Evolutionary conservation across 768 basidiomycete species (phyloP), one percentile per base, ranked within the genome.

Genomic region (Udeniomyces megalosporus): DNA sequence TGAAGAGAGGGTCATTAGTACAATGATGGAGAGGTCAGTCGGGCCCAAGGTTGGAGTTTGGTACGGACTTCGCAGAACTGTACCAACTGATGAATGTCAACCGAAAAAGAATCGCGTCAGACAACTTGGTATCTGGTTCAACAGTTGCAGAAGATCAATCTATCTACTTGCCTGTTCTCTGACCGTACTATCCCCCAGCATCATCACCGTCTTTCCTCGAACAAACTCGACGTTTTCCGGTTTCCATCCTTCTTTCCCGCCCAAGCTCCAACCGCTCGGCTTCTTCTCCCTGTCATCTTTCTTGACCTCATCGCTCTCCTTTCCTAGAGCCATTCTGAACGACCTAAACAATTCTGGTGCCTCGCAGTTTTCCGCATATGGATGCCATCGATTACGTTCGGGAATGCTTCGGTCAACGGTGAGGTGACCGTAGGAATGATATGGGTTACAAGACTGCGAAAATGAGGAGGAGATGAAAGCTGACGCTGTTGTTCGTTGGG

Each of bases 21-120:
- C 4, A 15, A 34, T 17, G 46, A 47, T 22, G 26, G 0, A 26
- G 28, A 22, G n/a, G 17, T 42, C 45, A 7, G 28, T 17, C 7
- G 29, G 24, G 20, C 6, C 31, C 14, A 29, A 62, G 54, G 48
- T n/a, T n/a, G n/a, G n/a, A n/a, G n/a, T n/a, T n/a, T n/a, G n/a
- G 24, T 6, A 61, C 69, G 64, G 48, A 69, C 69, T 52, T 66
- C 55, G 52, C 69, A 70, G 14, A 68, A 65, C 38, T 70, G 66
- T 15, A 58, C 63, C 46, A 69, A 45, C 49, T 68, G 38, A n/a
- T n/a, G n/a, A n/a, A n/a, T n/a, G n/a, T n/a, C n/a, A n/a, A n/a
- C n/a, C n/a, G n/a, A n/a, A n/a, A n/a, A n/a, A n/a, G n/a, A n/a
- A n/a, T n/a, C n/a, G n/a, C n/a, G n/a, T n/a, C n/a, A n/a, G n/a